A percentile compares a stretch with the other conserved stretches of the same genome.
phyloP scores from a whole-genome alignment of 805 yeast genomes.

The Diddensiella caesifluorescens region DNA sequence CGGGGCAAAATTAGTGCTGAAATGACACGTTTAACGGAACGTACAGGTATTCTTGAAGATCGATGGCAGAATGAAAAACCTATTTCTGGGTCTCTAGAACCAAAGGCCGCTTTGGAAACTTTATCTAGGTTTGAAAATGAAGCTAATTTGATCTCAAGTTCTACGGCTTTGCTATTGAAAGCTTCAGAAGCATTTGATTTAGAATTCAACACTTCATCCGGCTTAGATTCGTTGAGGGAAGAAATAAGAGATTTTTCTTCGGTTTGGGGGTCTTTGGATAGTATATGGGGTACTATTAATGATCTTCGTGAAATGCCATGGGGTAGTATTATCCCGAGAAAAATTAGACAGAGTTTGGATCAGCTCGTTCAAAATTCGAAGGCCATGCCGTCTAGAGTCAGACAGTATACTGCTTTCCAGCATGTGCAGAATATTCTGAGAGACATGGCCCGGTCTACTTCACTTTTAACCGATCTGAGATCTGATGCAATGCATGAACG shows the following conservation, averaged over 20 bases:
- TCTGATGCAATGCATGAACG: slow-evolving; percentile 54
- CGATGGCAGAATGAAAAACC: slow-evolving; percentile 44
- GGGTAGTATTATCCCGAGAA: slow-evolving; percentile 43
- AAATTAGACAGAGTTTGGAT: slow-evolving; percentile 46
- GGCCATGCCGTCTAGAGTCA: slow-evolving; percentile 49
- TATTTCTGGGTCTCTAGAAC: slow-evolving; percentile 27
- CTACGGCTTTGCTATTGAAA: slow-evolving; percentile 24
- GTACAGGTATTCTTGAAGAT: slow-evolving; percentile 29
- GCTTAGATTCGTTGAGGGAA: slow-evolving; percentile 33
- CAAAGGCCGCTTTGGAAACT: slow-evolving; percentile 24
- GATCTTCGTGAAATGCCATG: slow-evolving; percentile 43
- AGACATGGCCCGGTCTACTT: slow-evolving; percentile 35
- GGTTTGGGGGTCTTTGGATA: slow-evolving; percentile 61
- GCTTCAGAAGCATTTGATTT: slow-evolving; percentile 37
- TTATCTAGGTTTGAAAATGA: slow-evolving; percentile 29
- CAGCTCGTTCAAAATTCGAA: slow-evolving; percentile 43
- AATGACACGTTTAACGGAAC: slow-evolving; percentile 33
- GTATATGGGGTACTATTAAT: slow-evolving; percentile 44
- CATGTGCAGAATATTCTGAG: slow-evolving; percentile 46
- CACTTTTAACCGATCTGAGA: slow-evolving; percentile 43
- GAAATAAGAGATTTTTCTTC: slow-evolving; percentile 53
- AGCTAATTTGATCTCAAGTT: slow-evolving; percentile 11
- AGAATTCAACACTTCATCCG: slow-evolving; percentile 29
- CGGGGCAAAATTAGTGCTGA: slow-evolving; percentile 40
- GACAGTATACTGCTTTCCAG: slow-evolving; percentile 67